Conservation (phyloP, 2,329 filamentous ascomycete species). For the Penicillium brevicompactum region DNA sequence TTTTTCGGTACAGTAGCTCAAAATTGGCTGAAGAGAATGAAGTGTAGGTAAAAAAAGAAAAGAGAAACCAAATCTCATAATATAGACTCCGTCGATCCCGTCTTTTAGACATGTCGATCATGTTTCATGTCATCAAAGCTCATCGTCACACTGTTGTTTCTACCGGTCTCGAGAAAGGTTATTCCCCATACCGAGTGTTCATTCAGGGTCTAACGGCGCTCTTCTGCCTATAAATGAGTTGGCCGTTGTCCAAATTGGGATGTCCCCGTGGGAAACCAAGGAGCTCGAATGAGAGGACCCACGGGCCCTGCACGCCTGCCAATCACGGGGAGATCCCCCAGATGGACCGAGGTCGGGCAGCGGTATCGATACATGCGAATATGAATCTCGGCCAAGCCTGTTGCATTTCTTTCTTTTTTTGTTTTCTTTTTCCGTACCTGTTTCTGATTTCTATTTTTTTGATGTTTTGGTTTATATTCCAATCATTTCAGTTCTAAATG, state of each 20-base stretch:
- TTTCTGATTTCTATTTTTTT: background rate
- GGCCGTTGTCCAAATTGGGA: background rate
- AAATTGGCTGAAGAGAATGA: background rate
- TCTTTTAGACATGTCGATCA: background rate
- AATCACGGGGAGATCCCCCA: slow-evolving; percentile 6
- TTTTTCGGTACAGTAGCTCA: background rate
- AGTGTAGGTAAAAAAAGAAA: background rate
- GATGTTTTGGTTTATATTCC: background rate
- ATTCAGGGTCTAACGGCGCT: background rate
- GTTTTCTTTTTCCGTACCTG: background rate
- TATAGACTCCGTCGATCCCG: background rate
- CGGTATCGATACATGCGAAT: background rate
- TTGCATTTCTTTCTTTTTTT: background rate
- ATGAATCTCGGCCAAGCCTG: background rate
- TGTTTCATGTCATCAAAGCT: background rate
- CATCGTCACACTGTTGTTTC: background rate
- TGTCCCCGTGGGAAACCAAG: background rate
- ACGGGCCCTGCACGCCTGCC: background rate
- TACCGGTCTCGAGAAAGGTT: background rate
- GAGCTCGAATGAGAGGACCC: background rate
- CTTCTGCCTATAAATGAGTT: background rate
- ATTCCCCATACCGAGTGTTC: background rate
- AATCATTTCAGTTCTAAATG: background rate
- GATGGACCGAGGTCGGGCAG: slow-evolving; percentile 6
- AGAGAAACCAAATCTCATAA: background rate